A percentile compares a stretch with the other conserved stretches of the same genome.
Conservation (phyloP, 495 filamentous ascomycete genomes). For the Podospora bellae-mahoneyi region DNA sequence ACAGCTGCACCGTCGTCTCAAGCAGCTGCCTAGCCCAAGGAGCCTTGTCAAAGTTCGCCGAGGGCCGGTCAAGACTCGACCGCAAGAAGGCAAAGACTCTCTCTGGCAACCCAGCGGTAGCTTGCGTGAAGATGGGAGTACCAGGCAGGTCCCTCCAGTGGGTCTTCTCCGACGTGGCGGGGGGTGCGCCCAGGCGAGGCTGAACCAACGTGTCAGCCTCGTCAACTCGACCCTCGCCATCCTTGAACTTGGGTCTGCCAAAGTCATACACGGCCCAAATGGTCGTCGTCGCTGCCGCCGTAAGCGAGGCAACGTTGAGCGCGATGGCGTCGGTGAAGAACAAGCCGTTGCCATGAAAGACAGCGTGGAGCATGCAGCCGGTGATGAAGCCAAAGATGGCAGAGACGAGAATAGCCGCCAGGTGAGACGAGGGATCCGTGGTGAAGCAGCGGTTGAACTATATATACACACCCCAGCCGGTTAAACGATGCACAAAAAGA, state of each 20-base stretch:
- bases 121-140: neutral
- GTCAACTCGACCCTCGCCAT: neutral
- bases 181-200: neutral
- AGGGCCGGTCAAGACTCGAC: conserved; percentile 2
- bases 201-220: conserved; percentile 11
- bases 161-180: neutral
- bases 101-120: neutral
- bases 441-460: conserved; percentile 35
- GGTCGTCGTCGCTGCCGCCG: conserved; percentile 20
- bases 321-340: conserved; percentile 24
- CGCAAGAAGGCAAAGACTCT: conserved; percentile 10
- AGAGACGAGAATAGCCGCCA: conserved; percentile 22
- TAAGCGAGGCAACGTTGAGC: conserved; percentile 16
- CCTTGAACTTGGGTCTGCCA: neutral
- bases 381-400: conserved; percentile 26
- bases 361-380: conserved; percentile 22
- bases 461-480: conserved; percentile 1
- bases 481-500: neutral
- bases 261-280: conserved; percentile 24
- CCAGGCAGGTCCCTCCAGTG: conserved; percentile 8
- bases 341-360: conserved; percentile 1
- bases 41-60: neutral
- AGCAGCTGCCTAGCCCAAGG: conserved; percentile 11
- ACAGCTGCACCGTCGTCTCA: conserved; percentile 16
- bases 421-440: conserved; percentile 21